Evolutionary conservation across 2,329 filamentous ascomycete species (phyloP).

Genomic region (Didymella lethalis): DNA sequence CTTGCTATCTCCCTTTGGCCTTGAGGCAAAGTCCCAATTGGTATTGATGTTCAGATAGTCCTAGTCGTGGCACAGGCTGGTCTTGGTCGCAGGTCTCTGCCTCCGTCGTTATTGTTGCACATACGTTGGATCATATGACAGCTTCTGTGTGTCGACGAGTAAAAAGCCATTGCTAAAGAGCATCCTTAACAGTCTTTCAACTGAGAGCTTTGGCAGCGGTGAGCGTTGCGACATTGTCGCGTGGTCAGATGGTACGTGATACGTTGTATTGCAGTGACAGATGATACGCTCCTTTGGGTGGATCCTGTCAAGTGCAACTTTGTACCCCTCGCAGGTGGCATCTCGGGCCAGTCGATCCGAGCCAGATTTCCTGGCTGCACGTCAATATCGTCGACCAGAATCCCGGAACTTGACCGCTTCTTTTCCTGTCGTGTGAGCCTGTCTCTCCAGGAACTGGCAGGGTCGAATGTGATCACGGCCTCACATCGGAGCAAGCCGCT

Average conservation of each 20-base stretch:
- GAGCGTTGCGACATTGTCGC: constrained; percentile 16
- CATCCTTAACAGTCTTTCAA: neutral
- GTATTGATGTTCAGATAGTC: neutral
- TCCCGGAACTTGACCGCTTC: constrained; percentile 16
- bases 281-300: constrained; percentile 13
- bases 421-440: constrained; percentile 10
- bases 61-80: neutral
- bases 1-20: neutral
- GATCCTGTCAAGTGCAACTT: constrained; percentile 18
- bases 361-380: constrained; percentile 9
- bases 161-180: constrained; percentile 1
- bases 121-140: constrained; percentile 3
- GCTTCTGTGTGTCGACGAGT: neutral
- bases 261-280: constrained; percentile 20
- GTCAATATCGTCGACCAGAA: constrained; percentile 18
- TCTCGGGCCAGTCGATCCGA: constrained; percentile 16
- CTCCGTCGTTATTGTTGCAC: constrained; percentile 3
- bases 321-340: constrained; percentile 20
- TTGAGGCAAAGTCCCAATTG: neutral
- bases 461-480: constrained; percentile 10
- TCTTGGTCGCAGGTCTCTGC: constrained; percentile 2
- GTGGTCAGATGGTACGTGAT: constrained; percentile 17
- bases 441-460: constrained; percentile 2
- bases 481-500: constrained; percentile 8
- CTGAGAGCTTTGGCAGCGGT: constrained; percentile 9